Percentiles rank a stretch among this genome's conserved stretches.
Evolutionary conservation across 306 rosid genomes (phyloP).

Genomic region (Macrotyloma uniflorum): DNA sequence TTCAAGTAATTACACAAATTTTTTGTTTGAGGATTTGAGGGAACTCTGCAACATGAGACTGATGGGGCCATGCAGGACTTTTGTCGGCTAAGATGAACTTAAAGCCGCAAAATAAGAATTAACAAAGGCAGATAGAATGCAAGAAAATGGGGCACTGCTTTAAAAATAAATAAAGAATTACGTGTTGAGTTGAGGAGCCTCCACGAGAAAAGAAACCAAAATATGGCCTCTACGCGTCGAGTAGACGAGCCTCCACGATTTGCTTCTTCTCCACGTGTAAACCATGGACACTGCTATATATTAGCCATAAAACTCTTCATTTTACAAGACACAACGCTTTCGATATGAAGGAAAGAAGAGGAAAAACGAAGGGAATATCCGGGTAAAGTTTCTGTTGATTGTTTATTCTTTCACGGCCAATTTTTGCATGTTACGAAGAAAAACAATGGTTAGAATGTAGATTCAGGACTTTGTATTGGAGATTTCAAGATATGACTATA

Average conservation of each 20-base stretch:
- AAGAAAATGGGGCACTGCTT: neutral
- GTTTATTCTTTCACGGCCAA: neutral
- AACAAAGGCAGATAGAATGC: neutral
- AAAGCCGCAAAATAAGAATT: no score
- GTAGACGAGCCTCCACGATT: neutral
- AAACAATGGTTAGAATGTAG: neutral
- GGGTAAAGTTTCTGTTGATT: neutral
- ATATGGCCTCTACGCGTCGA: neutral
- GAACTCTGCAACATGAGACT: no score
- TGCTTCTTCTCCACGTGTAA: conserved; percentile 8
- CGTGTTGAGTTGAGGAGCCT: neutral
- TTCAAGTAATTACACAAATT: no score
- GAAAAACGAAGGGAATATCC: neutral
- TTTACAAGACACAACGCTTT: neutral
- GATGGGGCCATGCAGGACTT: no score
- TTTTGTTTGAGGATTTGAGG: no score
- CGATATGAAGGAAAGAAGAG: neutral
- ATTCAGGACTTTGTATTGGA: no score
- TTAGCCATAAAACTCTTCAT: neutral
- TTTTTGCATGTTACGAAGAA: neutral
- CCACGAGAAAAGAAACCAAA: neutral
- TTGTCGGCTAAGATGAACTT: no score
- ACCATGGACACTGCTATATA: neutral
- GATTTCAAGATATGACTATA: no score
- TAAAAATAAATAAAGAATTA: neutral